Evolutionary conservation across 768 basidiomycete species (phyloP), one percentile per base, ranked within the genome.

Genomic region (Amanita rubescens): DNA sequence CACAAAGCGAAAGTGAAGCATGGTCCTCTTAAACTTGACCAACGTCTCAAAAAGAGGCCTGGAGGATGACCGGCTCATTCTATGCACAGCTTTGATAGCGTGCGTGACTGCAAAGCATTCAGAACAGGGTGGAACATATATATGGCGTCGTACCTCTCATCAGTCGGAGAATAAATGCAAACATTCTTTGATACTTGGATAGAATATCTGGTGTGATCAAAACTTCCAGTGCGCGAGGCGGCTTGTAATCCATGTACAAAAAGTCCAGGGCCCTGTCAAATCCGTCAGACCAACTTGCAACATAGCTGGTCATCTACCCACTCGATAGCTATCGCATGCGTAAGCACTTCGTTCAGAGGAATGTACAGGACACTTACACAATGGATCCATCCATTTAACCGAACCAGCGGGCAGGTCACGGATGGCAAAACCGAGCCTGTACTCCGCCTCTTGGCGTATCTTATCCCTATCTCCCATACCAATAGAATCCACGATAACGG

Each of bases 191-290:
- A 62, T 94, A 94, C 64, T 94, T 94, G 5, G 79, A 83, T n/a
- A 94, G 67, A 30, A 87, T 77, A 4, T 79, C 74, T 1, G 79
- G 72, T 2, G 89, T 81, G 30, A 95, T 85, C 9, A 95, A 63
- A 10, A 84, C 75, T 43, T 83, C 80, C 35, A 95, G 70, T 0
- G 90, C 80, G n/a, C 75, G 75, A 1, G 91, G 90, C n/a, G 90
- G 85, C 60, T 87, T 87, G 66, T 95, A 95, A 58, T 92, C 83
- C 72, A 95, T 83, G 62, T 90, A 90, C 12, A 95, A 69, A 63
- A 94, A 95, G 65, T 94, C 93, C 39, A 95, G 65, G 6, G 93
- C 91, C 65, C 89, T 90, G 49, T 59, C 25, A 27, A 46, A 57
- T 30, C 47, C 44, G 44, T 56, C 51, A 46, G 17, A 32, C 64